phyloP scores from a whole-genome alignment of 768 basidiomycete species.

The Rhodotorula toruloides region DNA sequence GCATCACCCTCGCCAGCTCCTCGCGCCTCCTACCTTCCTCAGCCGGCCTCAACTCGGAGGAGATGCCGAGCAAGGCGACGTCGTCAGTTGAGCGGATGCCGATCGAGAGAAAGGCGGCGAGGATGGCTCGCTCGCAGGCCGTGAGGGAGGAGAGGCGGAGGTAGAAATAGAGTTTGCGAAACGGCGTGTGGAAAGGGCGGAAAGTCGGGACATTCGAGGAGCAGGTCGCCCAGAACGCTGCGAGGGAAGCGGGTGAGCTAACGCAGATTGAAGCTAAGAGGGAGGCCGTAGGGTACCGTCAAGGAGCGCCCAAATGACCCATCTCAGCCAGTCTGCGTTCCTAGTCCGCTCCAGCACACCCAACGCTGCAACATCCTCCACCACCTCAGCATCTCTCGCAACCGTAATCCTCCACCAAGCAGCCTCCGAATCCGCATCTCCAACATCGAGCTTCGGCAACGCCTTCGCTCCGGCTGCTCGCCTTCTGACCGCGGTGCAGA shows the following conservation, averaged over 20 bases:
- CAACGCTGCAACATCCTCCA: not conserved
- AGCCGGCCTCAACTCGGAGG: not conserved
- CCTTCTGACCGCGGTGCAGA: too few relatives aligned
- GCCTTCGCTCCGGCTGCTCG: too few relatives aligned
- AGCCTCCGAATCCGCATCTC: too few relatives aligned
- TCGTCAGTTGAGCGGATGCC: not conserved
- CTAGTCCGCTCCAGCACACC: not conserved
- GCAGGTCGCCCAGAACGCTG: not conserved
- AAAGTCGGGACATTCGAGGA: not conserved
- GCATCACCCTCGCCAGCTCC: not conserved
- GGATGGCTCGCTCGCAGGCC: not conserved
- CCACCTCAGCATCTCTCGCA: not conserved
- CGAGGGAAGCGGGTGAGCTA: not conserved
- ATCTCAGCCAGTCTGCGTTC: not conserved
- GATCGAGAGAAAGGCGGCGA: not conserved
- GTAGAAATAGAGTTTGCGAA: not conserved
- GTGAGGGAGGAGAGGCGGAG: not conserved
- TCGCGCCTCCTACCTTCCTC: not conserved
- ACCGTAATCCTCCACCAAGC: not conserved
- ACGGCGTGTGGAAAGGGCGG: not conserved
- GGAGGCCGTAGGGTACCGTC: not conserved
- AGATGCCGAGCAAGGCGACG: not conserved
- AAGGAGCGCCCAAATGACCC: not conserved
- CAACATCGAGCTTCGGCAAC: too few relatives aligned
- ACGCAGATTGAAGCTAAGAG: not conserved